A percentile compares a stretch with the other conserved stretches of the same genome.
phyloP scores from a whole-genome alignment of 352 stramenopile genomes.

The Phytophthora syringae region DNA sequence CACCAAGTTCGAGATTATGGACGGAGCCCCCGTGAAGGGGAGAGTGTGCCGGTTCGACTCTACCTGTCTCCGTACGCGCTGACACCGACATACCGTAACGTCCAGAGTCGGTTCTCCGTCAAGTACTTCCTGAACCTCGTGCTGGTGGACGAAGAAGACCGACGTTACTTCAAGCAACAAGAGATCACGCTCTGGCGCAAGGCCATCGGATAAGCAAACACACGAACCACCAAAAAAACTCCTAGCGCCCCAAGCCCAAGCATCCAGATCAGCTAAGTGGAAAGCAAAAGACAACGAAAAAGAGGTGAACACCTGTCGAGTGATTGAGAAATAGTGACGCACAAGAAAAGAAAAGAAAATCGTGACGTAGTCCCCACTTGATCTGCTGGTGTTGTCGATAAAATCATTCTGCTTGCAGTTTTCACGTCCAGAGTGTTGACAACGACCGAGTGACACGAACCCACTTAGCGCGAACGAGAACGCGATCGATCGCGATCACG shows the following conservation, averaged over 20 bases:
- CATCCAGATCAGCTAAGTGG: slow-evolving; percentile 10
- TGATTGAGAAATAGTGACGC: slow-evolving; percentile 8
- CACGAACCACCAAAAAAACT: no score
- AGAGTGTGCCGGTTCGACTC: slow-evolving; percentile 97
- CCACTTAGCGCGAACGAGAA: slow-evolving; percentile 34
- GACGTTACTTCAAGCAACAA: slow-evolving; percentile 99
- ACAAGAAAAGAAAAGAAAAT: no score
- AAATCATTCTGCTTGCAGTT: slow-evolving; percentile 15
- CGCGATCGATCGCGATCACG: slow-evolving; percentile 44
- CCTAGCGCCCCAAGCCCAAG: slow-evolving; percentile 4
- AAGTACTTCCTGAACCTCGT: slow-evolving; percentile 99
- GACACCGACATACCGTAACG: slow-evolving; percentile 90
- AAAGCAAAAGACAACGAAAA: slow-evolving; percentile 7
- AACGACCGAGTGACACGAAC: slow-evolving; percentile 5
- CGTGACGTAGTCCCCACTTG: neutral
- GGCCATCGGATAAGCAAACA: slow-evolving; percentile 36
- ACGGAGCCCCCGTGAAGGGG: slow-evolving; percentile 97
- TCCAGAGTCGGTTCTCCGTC: slow-evolving; percentile 93
- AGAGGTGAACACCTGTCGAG: slow-evolving; percentile 5
- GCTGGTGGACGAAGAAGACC: slow-evolving; percentile 98
- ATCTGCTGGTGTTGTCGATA: slow-evolving; percentile 21
- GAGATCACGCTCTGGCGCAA: slow-evolving; percentile 97
- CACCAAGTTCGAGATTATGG: slow-evolving; percentile 99
- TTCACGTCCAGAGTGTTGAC: slow-evolving; percentile 3
- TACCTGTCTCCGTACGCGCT: slow-evolving; percentile 92